Base-by-base conservation (phyloP, 148 eudicot species). In the Silene latifolia region DNA sequence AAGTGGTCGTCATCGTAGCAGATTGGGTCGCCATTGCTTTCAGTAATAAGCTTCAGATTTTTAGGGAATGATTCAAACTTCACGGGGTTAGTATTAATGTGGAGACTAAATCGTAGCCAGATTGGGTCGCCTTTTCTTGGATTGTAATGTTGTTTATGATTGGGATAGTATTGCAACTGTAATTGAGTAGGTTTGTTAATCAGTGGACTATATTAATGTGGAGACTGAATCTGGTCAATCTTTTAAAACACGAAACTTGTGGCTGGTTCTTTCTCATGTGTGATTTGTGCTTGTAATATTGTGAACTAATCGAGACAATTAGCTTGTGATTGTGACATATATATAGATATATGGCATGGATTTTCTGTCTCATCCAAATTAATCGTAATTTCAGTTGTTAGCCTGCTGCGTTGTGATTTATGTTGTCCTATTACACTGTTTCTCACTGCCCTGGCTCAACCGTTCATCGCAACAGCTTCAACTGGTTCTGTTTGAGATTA, bases 21-120 rank as follows among this genome's bases (percentile, higher is more conserved):
- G 98, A 94, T 80, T 92, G 98, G 98, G 96, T 95, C 20, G 98
- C 98, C 5, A 92, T 95, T 81, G 98, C 98, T 5, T 95, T 95
- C 73, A 80, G 96, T 17, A 86, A 82, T 79, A 94, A 94, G 87
- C 92, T 94, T 24, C 98, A 94, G 89, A 94, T 94, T 56, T 83
- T 94, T 79, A 75, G 82, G 75, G 71, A 56, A 62, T 53, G 48
- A 74, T 69, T 74, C 63, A 61, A 59, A 53, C 18, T 8, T 71
- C 53, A 15, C 24, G 7, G 21, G 67, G 66, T 19, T 19, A n/a
- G 27, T 44, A 21, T 18, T 18, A 10, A 64, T 35, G 3, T 60
- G n/a, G n/a, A n/a, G n/a, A n/a, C n/a, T n/a, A n/a, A n/a, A n/a
- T n/a, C n/a, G n/a, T n/a, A n/a, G n/a, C n/a, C n/a, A n/a, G n/a